Conservation (phyloP, 805 yeast species). For the Martiniozyma abietophila region DNA sequence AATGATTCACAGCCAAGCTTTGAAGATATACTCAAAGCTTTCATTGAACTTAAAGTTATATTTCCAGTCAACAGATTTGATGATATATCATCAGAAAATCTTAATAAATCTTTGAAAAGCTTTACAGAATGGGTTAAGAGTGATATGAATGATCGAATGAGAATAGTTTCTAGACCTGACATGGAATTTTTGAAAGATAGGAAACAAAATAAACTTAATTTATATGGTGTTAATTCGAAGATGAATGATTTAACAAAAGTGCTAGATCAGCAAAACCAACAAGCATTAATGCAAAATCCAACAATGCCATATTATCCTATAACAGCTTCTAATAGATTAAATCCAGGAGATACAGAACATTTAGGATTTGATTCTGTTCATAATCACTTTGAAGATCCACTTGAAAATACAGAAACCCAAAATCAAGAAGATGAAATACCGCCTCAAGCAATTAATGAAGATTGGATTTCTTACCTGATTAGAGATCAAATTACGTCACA, state of each 20-base stretch:
- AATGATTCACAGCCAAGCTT: conserved; percentile 30
- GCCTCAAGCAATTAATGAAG: conserved; percentile 20
- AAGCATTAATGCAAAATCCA: conserved; percentile 20
- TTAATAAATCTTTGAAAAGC: too few species aligned
- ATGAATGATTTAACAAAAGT: conserved; percentile 28
- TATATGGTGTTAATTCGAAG: conserved; percentile 20
- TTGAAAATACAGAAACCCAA: conserved; percentile 1
- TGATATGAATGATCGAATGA: conserved; percentile 34
- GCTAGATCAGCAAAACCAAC: conserved; percentile 20
- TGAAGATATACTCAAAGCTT: conserved; percentile 65
- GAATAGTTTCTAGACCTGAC: conserved; percentile 29
- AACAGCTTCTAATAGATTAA: too few species aligned
- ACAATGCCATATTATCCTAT: conserved; percentile 15
- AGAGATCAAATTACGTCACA: conserved; percentile 18
- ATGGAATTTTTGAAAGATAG: conserved; percentile 18
- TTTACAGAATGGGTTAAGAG: conserved; percentile 52
- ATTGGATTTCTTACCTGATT: conserved; percentile 26
- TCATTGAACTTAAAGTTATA: conserved; percentile 53
- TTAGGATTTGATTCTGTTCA: too few species aligned
- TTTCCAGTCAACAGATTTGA: conserved; percentile 50
- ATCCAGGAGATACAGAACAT: too few species aligned
- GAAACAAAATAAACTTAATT: conserved; percentile 13
- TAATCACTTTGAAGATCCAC: too few species aligned
- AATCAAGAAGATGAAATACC: conserved; percentile 13
- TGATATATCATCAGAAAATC: conserved; percentile 38